These are phyloP conservation scores for Corylus americana DNA, from an alignment of 306 rosid genomes.

Conservation along the genomic window DNA sequence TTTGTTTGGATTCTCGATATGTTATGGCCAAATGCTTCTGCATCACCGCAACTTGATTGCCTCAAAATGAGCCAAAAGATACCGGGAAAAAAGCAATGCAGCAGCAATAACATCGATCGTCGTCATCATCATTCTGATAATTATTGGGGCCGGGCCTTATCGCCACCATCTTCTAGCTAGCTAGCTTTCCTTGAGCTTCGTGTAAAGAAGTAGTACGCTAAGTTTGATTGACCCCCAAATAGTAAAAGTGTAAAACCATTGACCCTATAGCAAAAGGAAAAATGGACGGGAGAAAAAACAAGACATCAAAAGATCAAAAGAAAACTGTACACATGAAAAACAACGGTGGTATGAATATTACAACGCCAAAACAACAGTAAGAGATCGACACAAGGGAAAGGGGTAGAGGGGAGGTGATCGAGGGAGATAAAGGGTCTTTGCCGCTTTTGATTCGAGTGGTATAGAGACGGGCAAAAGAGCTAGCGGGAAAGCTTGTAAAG, in stretches of 20 bases:
- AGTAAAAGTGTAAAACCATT: not conserved
- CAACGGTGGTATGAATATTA: too few relatives aligned
- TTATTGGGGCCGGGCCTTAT: not conserved
- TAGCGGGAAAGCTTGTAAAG: too few relatives aligned
- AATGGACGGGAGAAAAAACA: too few relatives aligned
- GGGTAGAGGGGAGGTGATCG: too few relatives aligned
- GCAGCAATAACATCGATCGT: not conserved
- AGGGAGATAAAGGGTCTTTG: too few relatives aligned
- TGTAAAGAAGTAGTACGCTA: not conserved
- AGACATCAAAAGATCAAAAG: too few relatives aligned
- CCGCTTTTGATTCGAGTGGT: too few relatives aligned
- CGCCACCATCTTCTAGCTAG: not conserved
- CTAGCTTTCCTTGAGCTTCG: not conserved
- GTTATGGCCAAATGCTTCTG: not conserved
- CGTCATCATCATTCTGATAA: not conserved
- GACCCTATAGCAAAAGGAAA: too few relatives aligned
- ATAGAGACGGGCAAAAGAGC: too few relatives aligned
- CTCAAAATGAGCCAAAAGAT: slow-evolving; percentile 1
- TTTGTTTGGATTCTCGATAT: not conserved
- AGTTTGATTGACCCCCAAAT: not conserved
- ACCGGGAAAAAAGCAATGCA: not conserved
- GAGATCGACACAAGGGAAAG: too few relatives aligned
- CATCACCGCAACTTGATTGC: not conserved
- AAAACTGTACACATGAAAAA: too few relatives aligned
- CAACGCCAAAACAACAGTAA: too few relatives aligned